Evolutionary conservation across 2,329 filamentous ascomycete genomes (phyloP).

Genomic region (Colletotrichum endophyticum): DNA sequence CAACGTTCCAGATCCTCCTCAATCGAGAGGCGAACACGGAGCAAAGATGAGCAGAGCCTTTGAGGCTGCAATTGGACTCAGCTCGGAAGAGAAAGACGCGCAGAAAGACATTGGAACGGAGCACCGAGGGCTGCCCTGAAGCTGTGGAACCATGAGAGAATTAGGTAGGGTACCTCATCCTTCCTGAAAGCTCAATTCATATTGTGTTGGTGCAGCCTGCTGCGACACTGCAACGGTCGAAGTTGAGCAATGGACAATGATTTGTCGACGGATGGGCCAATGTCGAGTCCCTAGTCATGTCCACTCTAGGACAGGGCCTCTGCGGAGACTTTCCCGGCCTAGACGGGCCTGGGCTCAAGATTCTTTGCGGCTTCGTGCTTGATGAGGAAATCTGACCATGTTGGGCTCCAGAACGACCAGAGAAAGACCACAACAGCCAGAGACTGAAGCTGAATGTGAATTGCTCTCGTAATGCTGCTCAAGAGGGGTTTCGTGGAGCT

Average conservation of each 20-base stretch:
- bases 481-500: not conserved
- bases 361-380: not conserved
- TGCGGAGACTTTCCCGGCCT: not conserved
- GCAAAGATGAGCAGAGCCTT: not conserved
- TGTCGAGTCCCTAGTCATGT: not conserved
- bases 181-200: not conserved
- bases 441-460: not conserved
- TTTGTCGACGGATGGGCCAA: not conserved
- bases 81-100: not conserved
- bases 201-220: not conserved
- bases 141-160: not conserved
- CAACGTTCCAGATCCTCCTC: not conserved
- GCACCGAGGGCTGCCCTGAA: not conserved
- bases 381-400: not conserved
- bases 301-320: not conserved
- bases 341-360: not conserved
- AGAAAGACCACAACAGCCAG: not conserved
- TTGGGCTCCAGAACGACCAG: not conserved
- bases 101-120: not conserved
- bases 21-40: not conserved
- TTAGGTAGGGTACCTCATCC: not conserved
- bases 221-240: not conserved
- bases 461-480: not conserved
- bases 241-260: not conserved
- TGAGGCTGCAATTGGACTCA: not conserved